Percentiles rank a stretch among this genome's conserved stretches.
Conservation (phyloP, 2,329 filamentous ascomycete species). For the Pseudocercospora cruenta region DNA sequence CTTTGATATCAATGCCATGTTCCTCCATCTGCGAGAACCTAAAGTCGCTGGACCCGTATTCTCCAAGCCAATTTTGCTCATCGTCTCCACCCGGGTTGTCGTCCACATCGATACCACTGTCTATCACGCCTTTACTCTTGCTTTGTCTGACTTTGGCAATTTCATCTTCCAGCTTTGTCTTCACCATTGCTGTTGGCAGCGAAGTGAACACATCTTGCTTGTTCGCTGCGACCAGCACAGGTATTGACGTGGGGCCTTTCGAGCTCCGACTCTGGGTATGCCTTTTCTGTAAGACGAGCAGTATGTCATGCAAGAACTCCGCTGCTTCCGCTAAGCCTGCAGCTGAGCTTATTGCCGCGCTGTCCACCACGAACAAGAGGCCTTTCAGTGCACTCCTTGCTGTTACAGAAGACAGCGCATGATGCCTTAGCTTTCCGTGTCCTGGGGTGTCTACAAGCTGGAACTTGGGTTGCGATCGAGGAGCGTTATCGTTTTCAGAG, state of each 20-base stretch:
- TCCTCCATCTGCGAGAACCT: constrained; percentile 81
- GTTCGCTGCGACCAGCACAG: constrained; percentile 86
- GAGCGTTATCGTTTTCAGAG: constrained; percentile 65
- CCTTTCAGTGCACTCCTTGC: constrained; percentile 61
- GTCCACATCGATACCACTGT: constrained; percentile 74
- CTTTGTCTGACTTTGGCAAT: constrained; percentile 76
- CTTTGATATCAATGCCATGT: constrained; percentile 76
- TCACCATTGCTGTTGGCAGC: constrained; percentile 76
- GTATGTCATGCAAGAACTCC: constrained; percentile 83
- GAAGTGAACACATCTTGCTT: constrained; percentile 96
- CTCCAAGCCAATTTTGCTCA: constrained; percentile 77
- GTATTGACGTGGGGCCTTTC: constrained; percentile 64
- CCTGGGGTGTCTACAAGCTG: constrained; percentile 87
- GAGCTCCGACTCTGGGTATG: constrained; percentile 60
- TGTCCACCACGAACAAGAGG: constrained; percentile 87
- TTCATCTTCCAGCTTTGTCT: constrained; percentile 75
- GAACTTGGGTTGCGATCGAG: constrained; percentile 66
- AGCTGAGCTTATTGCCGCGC: constrained; percentile 48
- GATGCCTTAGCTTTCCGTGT: constrained; percentile 86
- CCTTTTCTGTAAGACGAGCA: constrained; percentile 71
- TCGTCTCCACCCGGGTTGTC: constrained; percentile 68
- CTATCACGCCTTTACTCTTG: constrained; percentile 77
- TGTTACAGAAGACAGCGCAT: constrained; percentile 58
- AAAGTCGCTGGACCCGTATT: constrained; percentile 77
- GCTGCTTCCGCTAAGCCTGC: constrained; percentile 70